Evolutionary conservation across 768 basidiomycete species (phyloP).

Genomic region (Antrodiella citrinella): DNA sequence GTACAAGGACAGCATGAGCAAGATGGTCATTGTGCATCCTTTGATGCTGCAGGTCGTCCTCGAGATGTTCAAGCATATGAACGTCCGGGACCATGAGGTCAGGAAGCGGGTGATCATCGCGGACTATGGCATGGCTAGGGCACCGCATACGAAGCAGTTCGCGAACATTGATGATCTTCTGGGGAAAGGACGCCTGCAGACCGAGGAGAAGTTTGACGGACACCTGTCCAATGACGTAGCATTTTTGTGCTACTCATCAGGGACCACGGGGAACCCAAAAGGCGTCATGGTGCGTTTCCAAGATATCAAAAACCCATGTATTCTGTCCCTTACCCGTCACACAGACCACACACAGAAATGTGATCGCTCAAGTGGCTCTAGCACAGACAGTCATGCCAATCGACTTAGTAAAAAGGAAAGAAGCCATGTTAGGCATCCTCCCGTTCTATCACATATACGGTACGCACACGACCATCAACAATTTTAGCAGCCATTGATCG

Average conservation of each 20-base stretch:
- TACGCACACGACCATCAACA: conserved; percentile 5
- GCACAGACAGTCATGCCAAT: conserved; percentile 35
- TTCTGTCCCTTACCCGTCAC: conserved; percentile 28
- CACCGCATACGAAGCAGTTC: conserved; percentile 23
- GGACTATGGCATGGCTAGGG: conserved; percentile 22
- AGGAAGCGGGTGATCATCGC: conserved; percentile 45
- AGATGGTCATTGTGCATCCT: conserved; percentile 57
- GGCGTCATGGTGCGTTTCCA: conserved; percentile 34
- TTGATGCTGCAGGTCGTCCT: conserved; percentile 43
- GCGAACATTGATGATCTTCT: conserved; percentile 41
- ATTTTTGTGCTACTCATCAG: conserved; percentile 56
- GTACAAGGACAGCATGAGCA: conserved; percentile 56
- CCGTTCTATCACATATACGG: conserved; percentile 51
- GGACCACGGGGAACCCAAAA: conserved; percentile 75
- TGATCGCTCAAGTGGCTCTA: conserved; percentile 49
- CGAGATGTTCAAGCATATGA: conserved; percentile 45
- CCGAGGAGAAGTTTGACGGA: conserved; percentile 50
- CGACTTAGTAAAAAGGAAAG: conserved; percentile 24
- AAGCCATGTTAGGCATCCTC: conserved; percentile 53
- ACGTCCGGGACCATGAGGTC: conserved; percentile 37
- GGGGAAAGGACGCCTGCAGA: conserved; percentile 34
- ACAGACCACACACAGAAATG: conserved; percentile 56
- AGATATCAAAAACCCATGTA: conserved; percentile 31
- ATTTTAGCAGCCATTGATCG: not conserved
- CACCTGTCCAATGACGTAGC: conserved; percentile 48